Conservation (phyloP, 345 rosid genomes). For the Erucastrum elatum region DNA sequence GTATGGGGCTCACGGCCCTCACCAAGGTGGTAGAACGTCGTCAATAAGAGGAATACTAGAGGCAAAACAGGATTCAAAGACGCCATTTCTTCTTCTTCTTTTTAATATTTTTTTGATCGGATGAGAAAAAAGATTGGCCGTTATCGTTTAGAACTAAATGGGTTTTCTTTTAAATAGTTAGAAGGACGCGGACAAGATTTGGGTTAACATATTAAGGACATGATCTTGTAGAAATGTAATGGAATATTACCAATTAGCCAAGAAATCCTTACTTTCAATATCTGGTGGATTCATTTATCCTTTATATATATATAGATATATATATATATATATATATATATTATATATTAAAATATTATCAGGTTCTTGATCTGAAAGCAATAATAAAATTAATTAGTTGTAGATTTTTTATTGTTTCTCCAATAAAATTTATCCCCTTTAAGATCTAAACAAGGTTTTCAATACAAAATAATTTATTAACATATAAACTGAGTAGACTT, state of each 20-base stretch:
- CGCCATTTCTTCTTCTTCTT: neutral
- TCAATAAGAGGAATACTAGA: conserved; percentile 25
- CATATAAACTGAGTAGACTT: neutral
- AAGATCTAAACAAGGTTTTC: conserved; percentile 3
- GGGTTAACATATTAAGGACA: neutral
- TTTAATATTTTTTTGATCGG: neutral
- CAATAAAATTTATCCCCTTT: neutral
- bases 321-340: no score
- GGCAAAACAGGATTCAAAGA: conserved; percentile 11
- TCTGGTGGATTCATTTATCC: conserved; percentile 4
- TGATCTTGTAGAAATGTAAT: neutral
- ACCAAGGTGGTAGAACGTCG: conserved; percentile 24
- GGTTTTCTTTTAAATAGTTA: conserved; percentile 10
- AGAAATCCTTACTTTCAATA: neutral
- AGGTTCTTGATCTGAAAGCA: neutral
- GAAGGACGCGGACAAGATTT: conserved; percentile 1
- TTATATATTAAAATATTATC: neutral
- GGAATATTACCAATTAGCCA: conserved; percentile 21
- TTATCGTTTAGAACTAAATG: conserved; percentile 3
- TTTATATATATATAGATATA: neutral
- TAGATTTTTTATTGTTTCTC: neutral
- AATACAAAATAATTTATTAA: conserved; percentile 7
- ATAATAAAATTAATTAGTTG: neutral
- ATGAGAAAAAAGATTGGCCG: neutral
- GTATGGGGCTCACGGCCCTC: conserved; percentile 53